These are phyloP conservation scores for Epichloe aotearoae DNA, from an alignment of 2,329 filamentous ascomycete genomes.

Conservation along the genomic window DNA sequence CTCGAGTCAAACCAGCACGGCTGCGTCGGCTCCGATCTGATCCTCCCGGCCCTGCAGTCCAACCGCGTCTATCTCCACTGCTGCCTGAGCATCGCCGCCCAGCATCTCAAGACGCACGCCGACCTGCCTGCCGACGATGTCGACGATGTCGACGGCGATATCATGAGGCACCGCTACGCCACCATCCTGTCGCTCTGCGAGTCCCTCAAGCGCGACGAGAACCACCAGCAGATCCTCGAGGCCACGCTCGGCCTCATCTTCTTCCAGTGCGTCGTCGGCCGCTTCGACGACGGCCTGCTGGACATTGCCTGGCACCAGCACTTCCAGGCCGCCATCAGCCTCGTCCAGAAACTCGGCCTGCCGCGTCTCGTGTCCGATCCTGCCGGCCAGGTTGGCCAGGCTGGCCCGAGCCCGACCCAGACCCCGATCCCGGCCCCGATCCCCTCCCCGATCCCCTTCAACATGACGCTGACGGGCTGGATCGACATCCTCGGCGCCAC, in stretches of 20 bases:
- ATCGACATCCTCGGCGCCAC: constrained; percentile 94
- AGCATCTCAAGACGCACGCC: constrained; percentile 70
- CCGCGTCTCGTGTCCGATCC: constrained; percentile 51
- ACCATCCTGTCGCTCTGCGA: constrained; percentile 79
- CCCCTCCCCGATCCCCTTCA: constrained; percentile 58
- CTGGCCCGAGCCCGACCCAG: too few relatives aligned
- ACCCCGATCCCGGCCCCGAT: too few relatives aligned
- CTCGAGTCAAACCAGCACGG: constrained; percentile 83
- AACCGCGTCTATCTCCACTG: constrained; percentile 94
- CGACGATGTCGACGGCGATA: constrained; percentile 76
- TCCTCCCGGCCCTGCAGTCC: constrained; percentile 75
- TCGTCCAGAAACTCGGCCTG: constrained; percentile 76
- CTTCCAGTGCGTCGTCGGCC: constrained; percentile 85
- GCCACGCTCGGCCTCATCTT: constrained; percentile 91
- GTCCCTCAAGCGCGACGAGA: constrained; percentile 62
- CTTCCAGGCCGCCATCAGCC: constrained; percentile 77
- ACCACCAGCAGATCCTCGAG: constrained; percentile 82
- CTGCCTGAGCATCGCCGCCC: constrained; percentile 83
- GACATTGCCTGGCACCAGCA: constrained; percentile 97
- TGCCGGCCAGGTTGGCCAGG: constrained; percentile 24
- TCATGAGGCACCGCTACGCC: constrained; percentile 81
- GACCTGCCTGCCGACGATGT: constrained; percentile 49
- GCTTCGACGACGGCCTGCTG: constrained; percentile 68
- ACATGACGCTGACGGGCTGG: constrained; percentile 89
- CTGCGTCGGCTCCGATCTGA: constrained; percentile 64